Base-by-base conservation (phyloP, 179 eudicot genomes). In the Corrigiola litoralis region DNA sequence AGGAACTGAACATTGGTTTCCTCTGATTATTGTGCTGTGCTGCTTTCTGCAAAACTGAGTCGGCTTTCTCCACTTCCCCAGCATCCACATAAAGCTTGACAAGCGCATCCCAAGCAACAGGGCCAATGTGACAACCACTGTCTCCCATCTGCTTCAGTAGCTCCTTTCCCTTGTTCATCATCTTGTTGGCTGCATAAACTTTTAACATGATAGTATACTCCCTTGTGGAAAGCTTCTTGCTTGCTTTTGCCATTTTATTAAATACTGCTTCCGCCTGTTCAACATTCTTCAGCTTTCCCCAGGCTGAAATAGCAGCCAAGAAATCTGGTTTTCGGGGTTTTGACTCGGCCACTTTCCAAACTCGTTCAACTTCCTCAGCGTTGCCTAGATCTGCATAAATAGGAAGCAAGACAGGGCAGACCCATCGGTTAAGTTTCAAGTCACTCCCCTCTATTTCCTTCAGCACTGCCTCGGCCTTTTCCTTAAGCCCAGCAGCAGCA, bases 41-140 rank as follows among this genome's bases (percentile, higher is more conserved):
- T 14, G 87, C 96, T 73, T 88, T 88, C 11, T 80, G 83, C 56
- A 95, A 69, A 3, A 88, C 24, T 0, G 88, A 65, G 27, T 86
- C 95, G 0, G 99, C 99, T 73, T 95, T 95, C 78, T 91, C 96
- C 44, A 95, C 78, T 63, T 95, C 96, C 11, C 97, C 99, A 6
- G 83, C 88, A 37, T 76, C 84, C n/a, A 77, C 76, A 37, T 95
- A 88, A 18, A 95, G 91, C 83, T 67, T 91, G 63, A 95, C 86
- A 16, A 95, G 68, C 0, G 85, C 82, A 38, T 95, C 92, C 96
- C 96, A 95, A 10, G 88, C 74, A 70, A 50, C 14, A 0, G 99
- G 96, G 32, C 96, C 95, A 33, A 86, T 72, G 5, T 11, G 50
- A 66, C 80, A 76, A 14, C 95, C 88, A 48, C 71, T 76, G 7